phyloP scores from a whole-genome alignment of 2,329 filamentous ascomycete genomes.

The Colletotrichum sp. region DNA sequence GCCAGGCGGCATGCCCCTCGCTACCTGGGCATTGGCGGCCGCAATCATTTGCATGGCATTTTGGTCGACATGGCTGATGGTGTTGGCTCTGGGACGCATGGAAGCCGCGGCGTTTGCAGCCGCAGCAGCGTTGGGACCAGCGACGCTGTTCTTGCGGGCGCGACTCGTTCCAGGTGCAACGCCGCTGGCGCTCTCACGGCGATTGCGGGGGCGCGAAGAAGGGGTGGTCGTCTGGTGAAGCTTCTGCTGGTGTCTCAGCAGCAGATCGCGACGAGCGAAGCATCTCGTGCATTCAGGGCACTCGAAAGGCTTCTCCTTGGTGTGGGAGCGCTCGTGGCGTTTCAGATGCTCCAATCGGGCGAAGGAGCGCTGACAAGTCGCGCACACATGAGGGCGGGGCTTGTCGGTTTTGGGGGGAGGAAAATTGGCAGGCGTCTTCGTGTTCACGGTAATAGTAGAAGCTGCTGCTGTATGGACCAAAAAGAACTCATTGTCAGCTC shows the following conservation, averaged over 20 bases:
- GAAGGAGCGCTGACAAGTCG: conserved; percentile 89
- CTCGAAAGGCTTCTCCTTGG: conserved; percentile 98
- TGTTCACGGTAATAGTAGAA: conserved; percentile 58
- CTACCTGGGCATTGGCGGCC: conserved; percentile 60
- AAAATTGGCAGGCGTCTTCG: conserved; percentile 53
- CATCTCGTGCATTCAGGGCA: conserved; percentile 94
- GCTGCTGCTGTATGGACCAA: conserved; percentile 34
- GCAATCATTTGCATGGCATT: conserved; percentile 76
- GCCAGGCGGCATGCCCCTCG: conserved; percentile 48
- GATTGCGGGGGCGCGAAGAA: conserved; percentile 83
- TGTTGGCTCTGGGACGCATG: conserved; percentile 92
- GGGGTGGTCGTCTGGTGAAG: conserved; percentile 92
- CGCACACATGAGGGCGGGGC: conserved; percentile 92
- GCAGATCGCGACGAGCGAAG: conserved; percentile 90
- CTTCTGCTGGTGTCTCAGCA: conserved; percentile 97
- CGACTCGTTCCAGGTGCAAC: conserved; percentile 68
- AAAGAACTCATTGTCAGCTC: conserved; percentile 30
- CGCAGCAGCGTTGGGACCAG: conserved; percentile 54
- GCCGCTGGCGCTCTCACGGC: conserved; percentile 86
- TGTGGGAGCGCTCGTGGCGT: conserved; percentile 96
- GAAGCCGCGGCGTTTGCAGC: conserved; percentile 55
- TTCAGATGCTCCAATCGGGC: conserved; percentile 96
- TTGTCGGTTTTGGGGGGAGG: conserved; percentile 96
- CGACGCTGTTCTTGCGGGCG: conserved; percentile 92
- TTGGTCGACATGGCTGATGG: conserved; percentile 90